Evolutionary conservation across 768 basidiomycete species (phyloP).

Genomic region (Mycena venus): DNA sequence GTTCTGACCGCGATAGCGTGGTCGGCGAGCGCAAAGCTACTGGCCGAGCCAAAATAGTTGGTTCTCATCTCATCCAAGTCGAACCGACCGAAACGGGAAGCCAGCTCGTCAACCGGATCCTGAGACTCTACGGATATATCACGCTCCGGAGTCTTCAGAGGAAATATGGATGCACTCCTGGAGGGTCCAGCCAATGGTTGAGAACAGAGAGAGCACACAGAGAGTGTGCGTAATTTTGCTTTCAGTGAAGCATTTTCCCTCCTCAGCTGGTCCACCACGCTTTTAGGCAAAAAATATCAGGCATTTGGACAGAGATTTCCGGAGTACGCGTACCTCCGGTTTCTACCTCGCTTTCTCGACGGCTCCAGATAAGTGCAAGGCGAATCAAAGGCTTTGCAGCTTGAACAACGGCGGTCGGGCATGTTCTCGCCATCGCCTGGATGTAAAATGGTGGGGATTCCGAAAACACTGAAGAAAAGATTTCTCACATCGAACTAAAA

Average conservation of each 20-base stretch:
- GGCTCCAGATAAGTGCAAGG: background rate
- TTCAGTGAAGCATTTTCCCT: background rate
- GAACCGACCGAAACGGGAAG: background rate
- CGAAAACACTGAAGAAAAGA: background rate
- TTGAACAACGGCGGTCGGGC: background rate
- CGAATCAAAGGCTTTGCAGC: background rate
- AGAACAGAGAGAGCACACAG: constrained; percentile 4
- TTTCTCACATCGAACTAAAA: background rate
- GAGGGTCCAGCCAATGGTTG: background rate
- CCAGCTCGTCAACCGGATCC: background rate
- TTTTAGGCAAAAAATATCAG: background rate
- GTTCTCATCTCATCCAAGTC: background rate
- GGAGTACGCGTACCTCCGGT: background rate
- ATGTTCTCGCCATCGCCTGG: background rate
- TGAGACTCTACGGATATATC: background rate
- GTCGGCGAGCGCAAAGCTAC: constrained; percentile 55
- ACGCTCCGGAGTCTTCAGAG: too few relatives aligned
- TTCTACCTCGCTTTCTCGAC: background rate
- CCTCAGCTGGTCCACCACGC: background rate
- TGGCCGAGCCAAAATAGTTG: constrained; percentile 57
- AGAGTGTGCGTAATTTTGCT: background rate
- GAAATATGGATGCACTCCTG: background rate
- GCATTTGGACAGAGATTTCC: background rate
- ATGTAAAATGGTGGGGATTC: background rate
- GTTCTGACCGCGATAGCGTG: constrained; percentile 55